A percentile compares a stretch with the other conserved stretches of the same genome.
Conservation (phyloP, 352 stramenopile genomes). For the Peronospora destructor region DNA sequence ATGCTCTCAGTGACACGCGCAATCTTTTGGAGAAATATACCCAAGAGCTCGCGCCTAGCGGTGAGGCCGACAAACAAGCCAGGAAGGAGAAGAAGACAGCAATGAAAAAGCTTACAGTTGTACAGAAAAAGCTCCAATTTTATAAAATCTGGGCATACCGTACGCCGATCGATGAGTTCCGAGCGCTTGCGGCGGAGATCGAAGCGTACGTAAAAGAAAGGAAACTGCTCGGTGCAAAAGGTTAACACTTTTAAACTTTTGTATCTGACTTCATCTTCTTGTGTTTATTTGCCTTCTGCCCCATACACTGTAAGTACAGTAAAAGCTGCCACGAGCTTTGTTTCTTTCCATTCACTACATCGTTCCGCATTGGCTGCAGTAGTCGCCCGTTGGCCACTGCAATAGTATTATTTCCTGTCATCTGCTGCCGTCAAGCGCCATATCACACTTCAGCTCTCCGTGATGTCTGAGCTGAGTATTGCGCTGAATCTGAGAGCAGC, state of each 20-base stretch:
- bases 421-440: slow-evolving; percentile 18
- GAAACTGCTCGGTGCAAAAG: slow-evolving; percentile 9
- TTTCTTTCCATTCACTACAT: slow-evolving; percentile 22
- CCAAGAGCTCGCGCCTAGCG: slow-evolving; percentile 16
- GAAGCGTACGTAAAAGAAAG: slow-evolving; percentile 18
- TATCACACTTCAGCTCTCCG: slow-evolving; percentile 4
- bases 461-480: slow-evolving; percentile 6
- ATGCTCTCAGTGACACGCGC: slow-evolving; percentile 51
- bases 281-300: slow-evolving; percentile 18
- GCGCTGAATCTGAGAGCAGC: slow-evolving; percentile 6
- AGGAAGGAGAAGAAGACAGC: slow-evolving; percentile 21
- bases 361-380: slow-evolving; percentile 13
- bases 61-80: slow-evolving; percentile 16
- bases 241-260: slow-evolving; percentile 19
- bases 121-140: slow-evolving; percentile 56
- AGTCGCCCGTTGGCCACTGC: slow-evolving; percentile 6
- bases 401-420: slow-evolving; percentile 27
- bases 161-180: slow-evolving; percentile 17
- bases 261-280: slow-evolving; percentile 23
- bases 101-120: slow-evolving; percentile 22
- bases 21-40: slow-evolving; percentile 34
- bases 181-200: slow-evolving; percentile 20
- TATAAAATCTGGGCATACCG: slow-evolving; percentile 47
- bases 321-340: slow-evolving; percentile 17
- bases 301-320: slow-evolving; percentile 25